Evolutionary conservation across 2,329 filamentous ascomycete species (phyloP).

Genomic region (Aspergillus nomiae): DNA sequence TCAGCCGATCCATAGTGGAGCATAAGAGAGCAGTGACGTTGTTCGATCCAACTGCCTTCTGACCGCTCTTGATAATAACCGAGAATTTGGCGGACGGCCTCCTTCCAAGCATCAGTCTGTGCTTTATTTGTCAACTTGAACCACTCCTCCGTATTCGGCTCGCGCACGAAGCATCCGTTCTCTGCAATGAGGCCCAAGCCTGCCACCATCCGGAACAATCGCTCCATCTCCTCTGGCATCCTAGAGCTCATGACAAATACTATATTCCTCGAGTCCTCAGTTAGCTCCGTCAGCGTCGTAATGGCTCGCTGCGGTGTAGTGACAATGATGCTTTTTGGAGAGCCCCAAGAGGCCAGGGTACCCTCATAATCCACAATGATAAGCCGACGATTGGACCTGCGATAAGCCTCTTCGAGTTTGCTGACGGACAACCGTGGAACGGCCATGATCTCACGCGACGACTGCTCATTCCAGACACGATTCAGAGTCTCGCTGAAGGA

Average conservation of each 20-base stretch:
- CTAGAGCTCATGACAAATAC: constrained; percentile 94
- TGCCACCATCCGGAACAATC: constrained; percentile 79
- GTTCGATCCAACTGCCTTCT: constrained; percentile 83
- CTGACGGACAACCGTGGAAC: constrained; percentile 80
- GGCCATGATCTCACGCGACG: constrained; percentile 78
- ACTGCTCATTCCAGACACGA: constrained; percentile 79
- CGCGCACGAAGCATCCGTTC: constrained; percentile 87
- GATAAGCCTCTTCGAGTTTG: constrained; percentile 67
- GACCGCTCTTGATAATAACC: constrained; percentile 88
- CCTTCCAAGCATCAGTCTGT: constrained; percentile 76
- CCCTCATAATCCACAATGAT: constrained; percentile 95
- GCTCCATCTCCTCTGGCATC: constrained; percentile 83
- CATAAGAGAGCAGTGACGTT: constrained; percentile 86
- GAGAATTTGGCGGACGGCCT: constrained; percentile 78
- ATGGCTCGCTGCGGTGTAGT: constrained; percentile 84
- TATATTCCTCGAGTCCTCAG: constrained; percentile 76
- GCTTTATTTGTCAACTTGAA: constrained; percentile 72
- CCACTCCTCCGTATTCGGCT: constrained; percentile 71
- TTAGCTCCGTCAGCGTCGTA: constrained; percentile 77
- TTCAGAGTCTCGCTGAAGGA: constrained; percentile 71
- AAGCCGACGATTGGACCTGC: constrained; percentile 66
- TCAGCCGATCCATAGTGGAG: constrained; percentile 87
- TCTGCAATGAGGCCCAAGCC: constrained; percentile 89
- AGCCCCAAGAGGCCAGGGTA: constrained; percentile 84
- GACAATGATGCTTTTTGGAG: constrained; percentile 79